Evolutionary conservation across 1,284 basidiomycete genomes (phyloP).

Genomic region (Cryptococcus deneoformans): DNA sequence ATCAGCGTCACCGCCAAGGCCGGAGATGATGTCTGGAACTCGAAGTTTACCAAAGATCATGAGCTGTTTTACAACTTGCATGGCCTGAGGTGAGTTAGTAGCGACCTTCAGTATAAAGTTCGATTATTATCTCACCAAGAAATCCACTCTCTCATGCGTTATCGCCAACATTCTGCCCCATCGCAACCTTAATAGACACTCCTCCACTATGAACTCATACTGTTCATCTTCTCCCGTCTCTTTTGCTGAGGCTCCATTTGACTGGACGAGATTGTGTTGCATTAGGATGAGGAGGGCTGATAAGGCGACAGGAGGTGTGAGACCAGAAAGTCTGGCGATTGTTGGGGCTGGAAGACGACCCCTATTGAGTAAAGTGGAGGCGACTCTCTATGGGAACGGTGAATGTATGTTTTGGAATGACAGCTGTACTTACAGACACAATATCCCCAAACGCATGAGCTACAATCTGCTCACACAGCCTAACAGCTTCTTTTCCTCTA

Average conservation of each 20-base stretch:
- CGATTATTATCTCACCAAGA: conserved; percentile 56
- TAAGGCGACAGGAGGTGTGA: conserved; percentile 57
- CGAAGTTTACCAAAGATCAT: conserved; percentile 84
- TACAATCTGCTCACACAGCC: conserved; percentile 49
- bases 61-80: conserved; percentile 68
- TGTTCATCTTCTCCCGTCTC: conserved; percentile 66
- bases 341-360: conserved; percentile 71
- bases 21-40: conserved; percentile 49
- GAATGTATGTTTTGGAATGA: not conserved
- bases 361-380: conserved; percentile 73
- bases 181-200: conserved; percentile 71
- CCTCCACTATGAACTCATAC: conserved; percentile 63
- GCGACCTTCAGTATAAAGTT: not conserved
- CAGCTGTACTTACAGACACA: conserved; percentile 34
- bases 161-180: conserved; percentile 77
- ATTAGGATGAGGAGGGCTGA: conserved; percentile 77
- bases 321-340: conserved; percentile 60
- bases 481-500: conserved; percentile 50
- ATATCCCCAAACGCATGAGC: conserved; percentile 46
- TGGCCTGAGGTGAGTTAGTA: conserved; percentile 53
- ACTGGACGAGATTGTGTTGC: conserved; percentile 89
- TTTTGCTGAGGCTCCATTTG: conserved; percentile 57
- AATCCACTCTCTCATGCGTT: conserved; percentile 62
- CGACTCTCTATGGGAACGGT: conserved; percentile 60
- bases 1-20: conserved; percentile 16